Evolutionary conservation across 2,329 filamentous ascomycete genomes (phyloP), one percentile per base, ranked within the genome.

Genomic region (Ascochyta rabiei): DNA sequence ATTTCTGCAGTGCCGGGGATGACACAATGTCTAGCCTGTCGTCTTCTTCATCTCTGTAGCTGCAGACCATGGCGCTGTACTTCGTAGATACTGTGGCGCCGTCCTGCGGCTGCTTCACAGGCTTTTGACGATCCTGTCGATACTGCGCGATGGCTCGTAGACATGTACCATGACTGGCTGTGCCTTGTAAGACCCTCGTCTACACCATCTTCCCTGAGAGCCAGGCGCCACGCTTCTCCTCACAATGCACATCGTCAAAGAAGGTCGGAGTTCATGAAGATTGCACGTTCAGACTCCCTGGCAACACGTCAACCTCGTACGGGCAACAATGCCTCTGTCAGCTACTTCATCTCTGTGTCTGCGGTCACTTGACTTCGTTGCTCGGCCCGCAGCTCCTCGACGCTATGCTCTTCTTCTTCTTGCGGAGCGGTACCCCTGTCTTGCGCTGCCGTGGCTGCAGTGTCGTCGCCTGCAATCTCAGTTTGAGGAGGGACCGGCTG

Each of bases 381-480:
- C 56, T 61, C 70, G 74, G 73, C 57, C 73, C 73, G 73, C 67
- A 69, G 71, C 70, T 75, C 74, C 72, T 75, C 72, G 57, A 69
- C 66, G 60, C 71, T 71, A 65, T 69, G 64, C 67, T 71, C 67
- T 61, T 70, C 68, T 61, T 70, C 68, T 66, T 64, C 61, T 63
- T 72, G 69, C 68, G 71, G 72, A 69, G 66, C 62, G 55, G 52
- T 46, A 70, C 67, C 73, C 71, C 67, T 72, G 64, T 66, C 63
- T 66, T 74, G 71, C 69, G 70, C 60, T 59, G 60, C 60, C 58
- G 61, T 69, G 64, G 67, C 60, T 62, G 64, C 69, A 62, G 62
- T 68, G 53, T 70, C 66, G 59, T 71, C 68, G 55, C 65, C 68
- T 57, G 66, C 66, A 62, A 68, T 69, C 57, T 73, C 69, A 66